Conservation (phyloP, 2,329 filamentous ascomycete species). For the Ophiocordyceps camponoti-rufipedis region DNA sequence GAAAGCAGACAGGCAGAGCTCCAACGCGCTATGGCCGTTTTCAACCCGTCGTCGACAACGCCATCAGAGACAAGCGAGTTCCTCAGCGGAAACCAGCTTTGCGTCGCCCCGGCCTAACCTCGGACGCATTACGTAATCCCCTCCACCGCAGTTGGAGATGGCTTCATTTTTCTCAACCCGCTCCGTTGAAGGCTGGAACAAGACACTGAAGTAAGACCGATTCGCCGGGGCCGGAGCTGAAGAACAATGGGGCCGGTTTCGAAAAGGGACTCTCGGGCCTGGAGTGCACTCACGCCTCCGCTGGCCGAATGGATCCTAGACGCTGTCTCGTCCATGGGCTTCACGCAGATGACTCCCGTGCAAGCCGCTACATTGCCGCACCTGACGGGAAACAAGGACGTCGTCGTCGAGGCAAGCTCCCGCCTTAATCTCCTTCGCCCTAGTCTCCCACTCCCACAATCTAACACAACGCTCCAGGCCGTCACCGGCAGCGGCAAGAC, state of each 20-base stretch:
- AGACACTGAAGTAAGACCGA: too few relatives aligned
- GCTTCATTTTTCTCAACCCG: too few relatives aligned
- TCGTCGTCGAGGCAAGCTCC: constrained; percentile 56
- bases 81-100: too few relatives aligned
- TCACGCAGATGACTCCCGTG: constrained; percentile 79
- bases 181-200: too few relatives aligned
- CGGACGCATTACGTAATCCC: too few relatives aligned
- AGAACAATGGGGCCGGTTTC: constrained; percentile 2
- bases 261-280: constrained; percentile 30
- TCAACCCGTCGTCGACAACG: too few relatives aligned
- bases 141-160: too few relatives aligned
- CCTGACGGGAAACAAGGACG: constrained; percentile 78
- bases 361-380: constrained; percentile 81
- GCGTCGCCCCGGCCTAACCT: too few relatives aligned
- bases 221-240: neutral
- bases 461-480: constrained; percentile 26
- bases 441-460: neutral
- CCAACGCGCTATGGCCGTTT: too few relatives aligned
- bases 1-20: too few relatives aligned
- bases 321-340: constrained; percentile 69
- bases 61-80: too few relatives aligned
- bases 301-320: constrained; percentile 61
- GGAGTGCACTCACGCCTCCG: constrained; percentile 19
- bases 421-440: too few relatives aligned
- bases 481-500: constrained; percentile 89